These are phyloP conservation scores for Gryganskiella cystojenkinii DNA, from an alignment of 192 early-diverging fungal genomes.

Conservation along the genomic window DNA sequence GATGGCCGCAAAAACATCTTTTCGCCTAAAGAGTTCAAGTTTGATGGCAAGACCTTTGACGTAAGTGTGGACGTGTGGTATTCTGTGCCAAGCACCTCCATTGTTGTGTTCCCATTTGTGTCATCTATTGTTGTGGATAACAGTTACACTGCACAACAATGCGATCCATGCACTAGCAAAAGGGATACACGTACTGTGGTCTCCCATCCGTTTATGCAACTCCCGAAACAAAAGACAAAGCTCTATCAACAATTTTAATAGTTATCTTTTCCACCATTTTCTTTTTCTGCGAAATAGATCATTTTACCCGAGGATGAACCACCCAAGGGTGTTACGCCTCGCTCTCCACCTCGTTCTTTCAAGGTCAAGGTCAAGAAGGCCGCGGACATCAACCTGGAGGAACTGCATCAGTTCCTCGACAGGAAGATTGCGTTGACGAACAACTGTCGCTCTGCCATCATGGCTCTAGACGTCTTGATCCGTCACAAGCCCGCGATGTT, in stretches of 20 bases:
- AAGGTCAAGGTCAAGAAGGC: conserved; percentile 73
- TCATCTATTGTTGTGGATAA: too few relatives aligned
- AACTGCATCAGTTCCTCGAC: conserved; percentile 63
- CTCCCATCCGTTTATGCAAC: too few relatives aligned
- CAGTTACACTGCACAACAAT: too few relatives aligned
- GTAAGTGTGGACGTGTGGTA: conserved; percentile 52
- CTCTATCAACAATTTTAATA: not conserved
- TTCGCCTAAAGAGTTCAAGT: conserved; percentile 63
- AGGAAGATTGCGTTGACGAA: conserved; percentile 53
- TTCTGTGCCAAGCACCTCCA: too few relatives aligned
- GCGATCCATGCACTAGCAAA: too few relatives aligned
- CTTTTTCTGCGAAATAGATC: conserved; percentile 43
- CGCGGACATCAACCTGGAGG: conserved; percentile 73
- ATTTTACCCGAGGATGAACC: conserved; percentile 56
- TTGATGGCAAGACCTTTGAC: conserved; percentile 68
- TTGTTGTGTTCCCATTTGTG: not conserved
- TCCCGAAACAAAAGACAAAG: not conserved
- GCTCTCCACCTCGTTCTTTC: conserved; percentile 65
- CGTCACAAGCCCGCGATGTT: conserved; percentile 83
- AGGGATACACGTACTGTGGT: too few relatives aligned
- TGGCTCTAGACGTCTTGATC: conserved; percentile 84
- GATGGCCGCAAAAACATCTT: conserved; percentile 90
- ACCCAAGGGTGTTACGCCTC: conserved; percentile 9
- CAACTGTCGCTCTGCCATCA: conserved; percentile 64
- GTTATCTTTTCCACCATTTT: too few relatives aligned